phyloP scores from a whole-genome alignment of 2,329 filamentous ascomycete genomes.

The Bimuria novae-zelandiae region DNA sequence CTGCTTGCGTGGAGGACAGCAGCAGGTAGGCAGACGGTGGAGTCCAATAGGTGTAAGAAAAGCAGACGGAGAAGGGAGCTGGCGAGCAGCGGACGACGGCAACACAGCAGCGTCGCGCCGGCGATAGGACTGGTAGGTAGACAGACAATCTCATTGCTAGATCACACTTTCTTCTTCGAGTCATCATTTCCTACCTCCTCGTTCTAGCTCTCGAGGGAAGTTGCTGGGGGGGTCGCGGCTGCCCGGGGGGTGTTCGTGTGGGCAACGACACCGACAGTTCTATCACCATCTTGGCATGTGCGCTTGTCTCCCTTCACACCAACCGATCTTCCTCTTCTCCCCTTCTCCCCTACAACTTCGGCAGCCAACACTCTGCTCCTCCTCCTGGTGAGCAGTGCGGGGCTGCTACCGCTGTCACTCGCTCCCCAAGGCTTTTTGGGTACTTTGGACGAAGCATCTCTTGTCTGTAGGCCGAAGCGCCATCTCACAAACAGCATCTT shows the following conservation, averaged over 20 bases:
- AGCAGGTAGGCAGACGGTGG: neutral
- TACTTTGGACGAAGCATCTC: conserved; percentile 11
- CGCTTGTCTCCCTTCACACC: neutral
- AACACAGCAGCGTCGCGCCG: neutral
- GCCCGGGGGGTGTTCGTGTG: neutral
- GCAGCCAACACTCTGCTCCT: conserved; percentile 21
- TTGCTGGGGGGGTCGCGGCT: neutral
- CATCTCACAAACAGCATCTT: conserved; percentile 11
- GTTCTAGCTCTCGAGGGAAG: no score
- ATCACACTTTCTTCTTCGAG: neutral
- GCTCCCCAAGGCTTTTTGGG: conserved; percentile 4
- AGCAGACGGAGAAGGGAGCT: neutral
- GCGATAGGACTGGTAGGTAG: conserved; percentile 3
- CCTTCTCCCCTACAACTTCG: conserved; percentile 11
- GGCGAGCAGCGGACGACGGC: neutral
- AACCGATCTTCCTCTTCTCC: conserved; percentile 9
- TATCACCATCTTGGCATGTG: conserved; percentile 2
- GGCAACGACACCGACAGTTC: neutral
- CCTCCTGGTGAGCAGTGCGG: conserved; percentile 9
- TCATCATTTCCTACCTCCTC: neutral
- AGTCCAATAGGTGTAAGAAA: neutral
- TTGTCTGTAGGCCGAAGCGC: conserved; percentile 1
- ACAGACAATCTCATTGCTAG: conserved; percentile 3
- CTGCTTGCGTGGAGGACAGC: neutral
- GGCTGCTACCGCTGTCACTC: conserved; percentile 1